Conservation (phyloP, 2,329 filamentous ascomycete genomes). For the Ramularia endophylla region DNA sequence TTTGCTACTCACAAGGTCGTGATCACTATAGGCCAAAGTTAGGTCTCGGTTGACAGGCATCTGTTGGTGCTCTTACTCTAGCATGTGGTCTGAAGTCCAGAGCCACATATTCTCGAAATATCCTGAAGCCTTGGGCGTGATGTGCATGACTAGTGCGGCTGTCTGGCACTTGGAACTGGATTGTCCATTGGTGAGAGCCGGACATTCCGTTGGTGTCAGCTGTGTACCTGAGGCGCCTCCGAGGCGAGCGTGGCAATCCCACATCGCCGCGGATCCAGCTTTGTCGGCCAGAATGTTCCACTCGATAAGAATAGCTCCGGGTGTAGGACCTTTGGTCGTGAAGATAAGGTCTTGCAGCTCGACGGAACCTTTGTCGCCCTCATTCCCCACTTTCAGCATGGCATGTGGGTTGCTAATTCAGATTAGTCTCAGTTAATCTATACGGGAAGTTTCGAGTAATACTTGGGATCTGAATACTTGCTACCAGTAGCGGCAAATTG, state of each 20-base stretch:
- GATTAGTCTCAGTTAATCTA: no score
- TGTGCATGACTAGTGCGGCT: no score
- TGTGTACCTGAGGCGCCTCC: slow-evolving; percentile 41
- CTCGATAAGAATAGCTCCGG: slow-evolving; percentile 3
- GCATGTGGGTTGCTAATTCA: slow-evolving; percentile 1
- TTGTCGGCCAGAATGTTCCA: slow-evolving; percentile 1
- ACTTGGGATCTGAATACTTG: no score
- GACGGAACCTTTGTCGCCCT: not conserved
- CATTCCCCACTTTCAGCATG: slow-evolving; percentile 1
- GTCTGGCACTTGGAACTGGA: no score
- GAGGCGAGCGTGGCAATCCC: slow-evolving; percentile 54
- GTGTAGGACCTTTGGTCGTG: not conserved
- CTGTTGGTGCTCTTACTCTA: not conserved
- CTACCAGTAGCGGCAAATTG: no score
- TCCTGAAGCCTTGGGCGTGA: no score
- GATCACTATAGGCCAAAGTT: no score
- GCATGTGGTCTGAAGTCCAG: not conserved
- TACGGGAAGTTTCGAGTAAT: no score
- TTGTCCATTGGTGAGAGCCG: no score
- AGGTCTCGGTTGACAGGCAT: not conserved
- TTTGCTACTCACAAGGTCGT: slow-evolving; percentile 55
- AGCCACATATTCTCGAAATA: no score
- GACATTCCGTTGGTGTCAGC: slow-evolving; percentile 65
- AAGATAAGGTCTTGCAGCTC: slow-evolving; percentile 3
- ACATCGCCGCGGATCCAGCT: not conserved